phyloP scores from a whole-genome alignment of 306 rosid species.

The Elaeagnus macrophylla region DNA sequence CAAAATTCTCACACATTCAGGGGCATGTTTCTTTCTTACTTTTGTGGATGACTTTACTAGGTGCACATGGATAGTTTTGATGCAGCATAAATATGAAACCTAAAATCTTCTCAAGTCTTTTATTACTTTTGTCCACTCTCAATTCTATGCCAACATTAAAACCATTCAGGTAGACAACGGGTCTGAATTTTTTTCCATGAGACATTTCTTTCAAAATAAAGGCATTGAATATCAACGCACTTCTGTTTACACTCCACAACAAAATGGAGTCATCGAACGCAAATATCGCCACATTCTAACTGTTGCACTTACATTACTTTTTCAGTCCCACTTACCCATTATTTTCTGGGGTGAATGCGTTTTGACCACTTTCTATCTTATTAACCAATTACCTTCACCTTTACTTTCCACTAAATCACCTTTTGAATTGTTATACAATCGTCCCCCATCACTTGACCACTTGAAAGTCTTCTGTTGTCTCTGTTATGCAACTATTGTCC shows the following conservation, averaged over 20 bases:
- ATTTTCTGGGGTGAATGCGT: too few species aligned
- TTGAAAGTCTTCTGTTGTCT: slow-evolving; percentile 14
- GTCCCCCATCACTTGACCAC: too few species aligned
- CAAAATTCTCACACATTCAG: background rate
- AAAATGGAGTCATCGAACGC: slow-evolving; percentile 15
- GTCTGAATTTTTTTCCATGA: too few species aligned
- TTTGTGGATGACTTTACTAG: background rate
- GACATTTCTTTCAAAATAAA: too few species aligned
- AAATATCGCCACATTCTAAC: slow-evolving; percentile 14
- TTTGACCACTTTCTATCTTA: too few species aligned
- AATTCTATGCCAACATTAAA: too few species aligned
- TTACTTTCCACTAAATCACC: slow-evolving; percentile 12
- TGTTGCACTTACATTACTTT: slow-evolving; percentile 8
- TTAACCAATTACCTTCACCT: too few species aligned
- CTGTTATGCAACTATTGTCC: too few species aligned
- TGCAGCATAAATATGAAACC: background rate
- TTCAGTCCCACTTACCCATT: too few species aligned
- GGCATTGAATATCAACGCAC: slow-evolving; percentile 16
- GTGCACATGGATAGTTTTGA: background rate
- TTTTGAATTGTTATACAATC: slow-evolving; percentile 15
- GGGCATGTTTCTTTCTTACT: slow-evolving; percentile 2
- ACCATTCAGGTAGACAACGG: too few species aligned
- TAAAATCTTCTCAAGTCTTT: too few species aligned
- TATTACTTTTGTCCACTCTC: too few species aligned
- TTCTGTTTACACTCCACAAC: slow-evolving; percentile 13